phyloP scores from a whole-genome alignment of 352 stramenopile species.

The Globisporangium recalcitrans region DNA sequence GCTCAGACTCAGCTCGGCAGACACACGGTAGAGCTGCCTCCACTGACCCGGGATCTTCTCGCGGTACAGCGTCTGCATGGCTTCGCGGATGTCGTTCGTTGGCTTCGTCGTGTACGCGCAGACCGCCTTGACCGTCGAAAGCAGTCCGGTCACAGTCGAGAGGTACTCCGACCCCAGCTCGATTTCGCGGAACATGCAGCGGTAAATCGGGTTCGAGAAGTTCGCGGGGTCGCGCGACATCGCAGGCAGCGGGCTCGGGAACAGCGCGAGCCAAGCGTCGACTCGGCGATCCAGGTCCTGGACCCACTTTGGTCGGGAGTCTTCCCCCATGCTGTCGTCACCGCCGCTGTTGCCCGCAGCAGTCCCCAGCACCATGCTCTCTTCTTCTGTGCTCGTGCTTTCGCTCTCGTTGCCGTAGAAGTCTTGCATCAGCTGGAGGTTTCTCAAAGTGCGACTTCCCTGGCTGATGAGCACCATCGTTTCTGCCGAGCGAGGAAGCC shows the following conservation, averaged over 20 bases:
- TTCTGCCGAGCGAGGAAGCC: slow-evolving; percentile 89
- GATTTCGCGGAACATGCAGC: slow-evolving; percentile 88
- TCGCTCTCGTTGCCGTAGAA: slow-evolving; percentile 63
- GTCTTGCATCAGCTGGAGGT: slow-evolving; percentile 82
- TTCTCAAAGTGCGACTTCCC: slow-evolving; percentile 66
- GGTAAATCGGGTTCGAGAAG: slow-evolving; percentile 88
- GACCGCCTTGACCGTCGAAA: slow-evolving; percentile 67
- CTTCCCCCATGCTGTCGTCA: slow-evolving; percentile 24
- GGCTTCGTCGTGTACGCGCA: slow-evolving; percentile 83
- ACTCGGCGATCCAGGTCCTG: slow-evolving; percentile 73
- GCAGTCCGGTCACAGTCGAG: slow-evolving; percentile 50
- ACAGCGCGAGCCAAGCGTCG: slow-evolving; percentile 47
- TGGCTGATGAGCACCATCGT: slow-evolving; percentile 85
- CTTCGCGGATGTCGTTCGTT: slow-evolving; percentile 82
- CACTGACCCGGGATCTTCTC: slow-evolving; percentile 66
- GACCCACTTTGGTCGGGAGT: slow-evolving; percentile 75
- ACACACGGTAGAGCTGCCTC: slow-evolving; percentile 50
- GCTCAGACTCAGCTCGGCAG: slow-evolving; percentile 50
- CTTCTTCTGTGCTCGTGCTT: slow-evolving; percentile 37
- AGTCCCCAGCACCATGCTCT: slow-evolving; percentile 52
- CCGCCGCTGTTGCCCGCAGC: slow-evolving; percentile 21
- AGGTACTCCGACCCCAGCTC: slow-evolving; percentile 71
- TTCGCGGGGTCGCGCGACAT: slow-evolving; percentile 44
- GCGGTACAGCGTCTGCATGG: slow-evolving; percentile 70
- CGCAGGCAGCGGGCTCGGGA: slow-evolving; percentile 43